Evolutionary conservation across 2,329 filamentous ascomycete species (phyloP).

Genomic region (Leptodontidium sp.): DNA sequence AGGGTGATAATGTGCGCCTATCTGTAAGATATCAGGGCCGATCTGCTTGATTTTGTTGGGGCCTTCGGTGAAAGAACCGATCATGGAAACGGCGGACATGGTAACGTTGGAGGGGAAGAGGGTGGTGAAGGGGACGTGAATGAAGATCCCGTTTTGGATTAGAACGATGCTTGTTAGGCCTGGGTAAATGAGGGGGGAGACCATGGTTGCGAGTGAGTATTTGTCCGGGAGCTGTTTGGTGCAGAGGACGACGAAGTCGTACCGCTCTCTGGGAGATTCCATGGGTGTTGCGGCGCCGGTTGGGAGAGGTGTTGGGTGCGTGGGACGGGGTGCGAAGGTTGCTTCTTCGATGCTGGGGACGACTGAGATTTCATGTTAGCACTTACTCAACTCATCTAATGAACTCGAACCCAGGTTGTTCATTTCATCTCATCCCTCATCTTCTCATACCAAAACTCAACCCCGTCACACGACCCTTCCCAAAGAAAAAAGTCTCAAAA

Average conservation of each 20-base stretch:
- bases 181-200: constrained; percentile 35
- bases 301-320: constrained; percentile 12
- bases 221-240: constrained; percentile 38
- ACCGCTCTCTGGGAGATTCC: constrained; percentile 29
- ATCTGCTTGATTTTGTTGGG: constrained; percentile 33
- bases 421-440: background rate
- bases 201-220: constrained; percentile 29
- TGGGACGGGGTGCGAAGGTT: constrained; percentile 12
- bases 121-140: constrained; percentile 35
- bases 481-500: background rate
- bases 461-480: background rate
- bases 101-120: constrained; percentile 35
- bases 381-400: background rate
- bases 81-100: constrained; percentile 38
- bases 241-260: constrained; percentile 37
- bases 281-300: constrained; percentile 31
- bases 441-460: background rate
- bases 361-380: constrained; percentile 13
- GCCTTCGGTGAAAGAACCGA: constrained; percentile 31
- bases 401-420: background rate
- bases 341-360: constrained; percentile 30
- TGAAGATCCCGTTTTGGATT: constrained; percentile 40
- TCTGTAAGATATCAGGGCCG: constrained; percentile 32
- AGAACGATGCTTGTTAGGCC: constrained; percentile 35
- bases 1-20: constrained; percentile 37